Evolutionary conservation across 192 early-diverging fungal species (phyloP), one percentile per base, ranked within the genome.

Genomic region (Spizellomyces punctatus): DNA sequence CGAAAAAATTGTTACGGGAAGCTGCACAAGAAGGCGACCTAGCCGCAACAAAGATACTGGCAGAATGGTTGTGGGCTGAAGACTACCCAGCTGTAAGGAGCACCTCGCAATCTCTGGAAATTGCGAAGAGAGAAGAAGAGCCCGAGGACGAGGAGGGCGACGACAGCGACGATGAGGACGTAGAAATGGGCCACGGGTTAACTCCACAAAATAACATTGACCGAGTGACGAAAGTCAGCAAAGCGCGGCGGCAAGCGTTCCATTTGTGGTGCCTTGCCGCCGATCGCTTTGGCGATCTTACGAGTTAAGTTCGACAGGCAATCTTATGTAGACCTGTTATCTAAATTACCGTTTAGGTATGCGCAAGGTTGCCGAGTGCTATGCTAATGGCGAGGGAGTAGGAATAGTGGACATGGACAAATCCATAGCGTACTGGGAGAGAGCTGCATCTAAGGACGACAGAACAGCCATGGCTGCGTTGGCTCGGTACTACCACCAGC

Each of bases 1-100:
- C 81, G 62, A 81, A 75, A 59, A 70, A 17, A 17, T 36, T 9
- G 27, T 16, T 70, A n/a, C 19, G 47, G 3, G 68, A 42, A 42
- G 21, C 66, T 19, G 19, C 21, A n/a, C 19, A 60, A 48, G 21
- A 58, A n/a, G 17, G 66, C 44, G 55, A 58, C 16, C 3, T 60
- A 6, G 16, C 21, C 52, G 54, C 54, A 19, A n/a, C 44, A 27
- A n/a, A 47, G 42, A 65, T 65, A 47, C 22, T 65, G 14, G 66
- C 66, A 5, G 55, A 16, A 21, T 67, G 66, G 55, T 43, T n/a
- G 16, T 67, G 66, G 50, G n/a, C 10, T 12, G 69, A 66, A 66
- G 45, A 22, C 46, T 12, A 49, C 10, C 43, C 43, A 6, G 27
- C 27, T 41, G 17, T 41, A 45, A n/a, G 12, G 19, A 19, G 7